Evolutionary conservation across 2,329 filamentous ascomycete species (phyloP).

Genomic region (Botryotinia calthae): DNA sequence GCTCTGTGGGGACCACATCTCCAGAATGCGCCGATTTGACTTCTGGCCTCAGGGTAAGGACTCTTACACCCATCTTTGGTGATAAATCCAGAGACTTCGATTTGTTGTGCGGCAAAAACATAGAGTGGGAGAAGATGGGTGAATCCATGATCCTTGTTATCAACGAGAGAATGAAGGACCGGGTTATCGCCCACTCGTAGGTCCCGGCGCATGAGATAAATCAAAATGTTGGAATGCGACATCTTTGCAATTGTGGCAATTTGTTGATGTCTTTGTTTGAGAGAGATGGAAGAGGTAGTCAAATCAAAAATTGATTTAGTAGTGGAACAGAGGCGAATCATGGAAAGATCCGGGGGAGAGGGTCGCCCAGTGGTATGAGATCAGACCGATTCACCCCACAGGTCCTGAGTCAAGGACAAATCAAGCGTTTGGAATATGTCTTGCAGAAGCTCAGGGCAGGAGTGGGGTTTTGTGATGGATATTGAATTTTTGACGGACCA

Average conservation of each 20-base stretch:
- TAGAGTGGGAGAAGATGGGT: slow-evolving; percentile 72
- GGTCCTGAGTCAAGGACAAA: slow-evolving; percentile 5
- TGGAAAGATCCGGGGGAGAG: slow-evolving; percentile 6
- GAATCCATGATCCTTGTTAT: slow-evolving; percentile 50
- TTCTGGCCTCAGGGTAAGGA: slow-evolving; percentile 68
- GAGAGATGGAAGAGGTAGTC: not conserved
- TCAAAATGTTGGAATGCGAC: slow-evolving; percentile 52
- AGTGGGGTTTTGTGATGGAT: not conserved
- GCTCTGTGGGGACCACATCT: slow-evolving; percentile 70
- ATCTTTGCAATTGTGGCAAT: slow-evolving; percentile 26
- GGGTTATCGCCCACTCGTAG: slow-evolving; percentile 73
- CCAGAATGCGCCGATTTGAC: slow-evolving; percentile 65
- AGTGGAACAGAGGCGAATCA: slow-evolving; percentile 7
- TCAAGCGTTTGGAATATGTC: not conserved
- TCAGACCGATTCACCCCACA: slow-evolving; percentile 6
- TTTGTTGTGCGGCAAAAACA: slow-evolving; percentile 65
- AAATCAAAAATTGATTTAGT: slow-evolving; percentile 3
- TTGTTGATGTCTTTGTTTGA: not conserved
- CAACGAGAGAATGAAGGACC: slow-evolving; percentile 59
- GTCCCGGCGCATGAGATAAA: slow-evolving; percentile 72
- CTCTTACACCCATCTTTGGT: slow-evolving; percentile 44
- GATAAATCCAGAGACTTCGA: slow-evolving; percentile 76
- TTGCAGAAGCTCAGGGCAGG: slow-evolving; percentile 6
- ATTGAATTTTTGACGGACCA: not conserved
- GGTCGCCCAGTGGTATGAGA: not conserved